Conservation (phyloP, 1,284 basidiomycete genomes). For the Sparassis latifolia region DNA sequence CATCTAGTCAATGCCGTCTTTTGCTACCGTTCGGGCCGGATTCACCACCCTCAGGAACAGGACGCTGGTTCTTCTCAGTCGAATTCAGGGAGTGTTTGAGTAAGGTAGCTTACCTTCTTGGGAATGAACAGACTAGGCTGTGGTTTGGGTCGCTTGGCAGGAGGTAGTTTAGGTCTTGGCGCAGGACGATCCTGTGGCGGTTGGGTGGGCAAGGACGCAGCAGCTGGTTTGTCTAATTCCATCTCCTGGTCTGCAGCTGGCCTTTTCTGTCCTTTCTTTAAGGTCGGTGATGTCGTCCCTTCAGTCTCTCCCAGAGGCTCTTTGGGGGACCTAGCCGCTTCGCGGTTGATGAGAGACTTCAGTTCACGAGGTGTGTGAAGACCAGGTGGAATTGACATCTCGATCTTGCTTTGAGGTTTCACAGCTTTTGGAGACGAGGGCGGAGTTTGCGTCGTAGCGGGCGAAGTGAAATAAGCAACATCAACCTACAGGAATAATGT, state of each 20-base stretch:
- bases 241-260: slow-evolving; percentile 11
- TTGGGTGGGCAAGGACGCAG: too few species aligned
- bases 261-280: slow-evolving; percentile 12
- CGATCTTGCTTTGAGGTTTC: slow-evolving; percentile 14
- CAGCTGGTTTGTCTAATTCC: too few species aligned
- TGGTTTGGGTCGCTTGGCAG: slow-evolving; percentile 23
- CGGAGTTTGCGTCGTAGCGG: slow-evolving; percentile 8
- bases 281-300: too few species aligned
- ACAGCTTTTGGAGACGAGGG: slow-evolving; percentile 7
- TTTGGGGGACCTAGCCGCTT: too few species aligned
- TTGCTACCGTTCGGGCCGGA: neutral
- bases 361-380: slow-evolving; percentile 14
- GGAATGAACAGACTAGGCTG: slow-evolving; percentile 26
- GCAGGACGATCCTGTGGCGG: neutral
- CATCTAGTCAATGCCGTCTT: neutral
- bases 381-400: slow-evolving; percentile 4
- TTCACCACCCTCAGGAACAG: neutral
- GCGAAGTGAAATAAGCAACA: slow-evolving; percentile 31
- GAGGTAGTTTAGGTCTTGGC: slow-evolving; percentile 13
- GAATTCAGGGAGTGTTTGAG: neutral
- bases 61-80: neutral
- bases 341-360: slow-evolving; percentile 8
- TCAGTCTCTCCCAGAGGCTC: too few species aligned
- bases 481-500: slow-evolving; percentile 26
- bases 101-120: slow-evolving; percentile 15